Evolutionary conservation across 805 yeast species (phyloP), one percentile per base, ranked within the genome.

Genomic region (Clavispora asparagi): DNA sequence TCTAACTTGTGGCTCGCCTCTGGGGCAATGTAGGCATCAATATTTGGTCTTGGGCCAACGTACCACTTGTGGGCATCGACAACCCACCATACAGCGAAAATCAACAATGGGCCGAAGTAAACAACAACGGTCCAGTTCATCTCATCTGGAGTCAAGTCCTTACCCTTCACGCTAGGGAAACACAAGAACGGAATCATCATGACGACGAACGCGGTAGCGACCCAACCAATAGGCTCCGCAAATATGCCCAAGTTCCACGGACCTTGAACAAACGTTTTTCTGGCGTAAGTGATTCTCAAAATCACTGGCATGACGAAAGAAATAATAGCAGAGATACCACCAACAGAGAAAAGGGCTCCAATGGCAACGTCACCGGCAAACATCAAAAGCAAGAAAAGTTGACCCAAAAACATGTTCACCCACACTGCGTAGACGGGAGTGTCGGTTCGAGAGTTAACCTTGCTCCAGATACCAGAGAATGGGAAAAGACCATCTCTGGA

Each of bases 401-500:
- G 78, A 30, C 85, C 85, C 41, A 82, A 53, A 29, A 74, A 51
- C 56, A 74, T 70, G 64, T 82, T 80, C 54, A 78, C 61, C 79
- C 83, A 75, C 26, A 80, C 83, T 0, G 87, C 86, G 58, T 78
- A 71, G 42, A 84, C 71, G 6, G 90, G 90, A 6, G 87, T 83
- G 50, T 71, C 66, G 31, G 87, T 81, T 39, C 46, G 39, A 39
- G 67, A 62, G 63, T 78, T 74, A 43, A 84, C 85, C 23, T 57
- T 56, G 51, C 73, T 67, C 78, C 79, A 77, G 48, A 54, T 55
- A 14, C 58, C 65, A 17, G 85, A 78, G 17, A 73, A 65, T 14
- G 89, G 89, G 64, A 83, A 78, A 54, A 83, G 72, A 11, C 82
- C 81, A 61, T 83, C 89, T 60, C 89, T 74, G 1, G 87, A 76